Conservation (phyloP, 1,284 basidiomycete species). For the Boletellus deceptivus region DNA sequence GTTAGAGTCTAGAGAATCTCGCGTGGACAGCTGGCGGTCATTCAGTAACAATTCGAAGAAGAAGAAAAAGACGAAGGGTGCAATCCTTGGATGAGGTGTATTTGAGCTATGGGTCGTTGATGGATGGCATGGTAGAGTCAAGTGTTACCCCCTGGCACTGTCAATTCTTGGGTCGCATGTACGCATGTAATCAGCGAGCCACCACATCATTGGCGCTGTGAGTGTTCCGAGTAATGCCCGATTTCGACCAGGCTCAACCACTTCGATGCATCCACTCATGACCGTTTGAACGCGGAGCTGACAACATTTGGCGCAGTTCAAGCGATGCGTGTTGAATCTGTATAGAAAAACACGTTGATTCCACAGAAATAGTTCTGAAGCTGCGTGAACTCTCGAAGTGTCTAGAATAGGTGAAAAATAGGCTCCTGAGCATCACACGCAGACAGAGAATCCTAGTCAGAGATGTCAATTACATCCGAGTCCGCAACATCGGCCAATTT, state of each 20-base stretch:
- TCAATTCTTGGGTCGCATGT: slow-evolving; percentile 6
- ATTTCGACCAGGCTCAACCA: no score
- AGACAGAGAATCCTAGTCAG: slow-evolving; percentile 20
- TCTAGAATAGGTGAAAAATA: not conserved
- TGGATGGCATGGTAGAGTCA: slow-evolving; percentile 2
- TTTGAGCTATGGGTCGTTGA: not conserved
- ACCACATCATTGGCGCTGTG: not conserved
- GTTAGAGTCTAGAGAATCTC: slow-evolving; percentile 69
- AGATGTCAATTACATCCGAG: slow-evolving; percentile 30
- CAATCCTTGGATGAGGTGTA: slow-evolving; percentile 57
- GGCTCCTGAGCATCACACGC: not conserved
- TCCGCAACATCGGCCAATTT: slow-evolving; percentile 21
- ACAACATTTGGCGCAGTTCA: no score
- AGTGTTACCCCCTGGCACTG: slow-evolving; percentile 9
- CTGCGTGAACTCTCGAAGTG: no score
- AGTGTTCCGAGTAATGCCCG: no score
- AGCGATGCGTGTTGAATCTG: no score
- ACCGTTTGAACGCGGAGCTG: no score
- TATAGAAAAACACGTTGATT: not conserved
- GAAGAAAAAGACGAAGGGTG: slow-evolving; percentile 71
- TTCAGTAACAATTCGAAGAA: slow-evolving; percentile 65
- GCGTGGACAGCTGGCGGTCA: slow-evolving; percentile 78
- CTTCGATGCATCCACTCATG: no score
- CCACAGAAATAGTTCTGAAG: not conserved
- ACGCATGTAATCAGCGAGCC: slow-evolving; percentile 7